Percentiles rank a stretch among this genome's conserved stretches.
These are phyloP conservation scores for Anisodus acutangulus DNA, from an alignment of 257 asterid genomes.

Conservation along the genomic window DNA sequence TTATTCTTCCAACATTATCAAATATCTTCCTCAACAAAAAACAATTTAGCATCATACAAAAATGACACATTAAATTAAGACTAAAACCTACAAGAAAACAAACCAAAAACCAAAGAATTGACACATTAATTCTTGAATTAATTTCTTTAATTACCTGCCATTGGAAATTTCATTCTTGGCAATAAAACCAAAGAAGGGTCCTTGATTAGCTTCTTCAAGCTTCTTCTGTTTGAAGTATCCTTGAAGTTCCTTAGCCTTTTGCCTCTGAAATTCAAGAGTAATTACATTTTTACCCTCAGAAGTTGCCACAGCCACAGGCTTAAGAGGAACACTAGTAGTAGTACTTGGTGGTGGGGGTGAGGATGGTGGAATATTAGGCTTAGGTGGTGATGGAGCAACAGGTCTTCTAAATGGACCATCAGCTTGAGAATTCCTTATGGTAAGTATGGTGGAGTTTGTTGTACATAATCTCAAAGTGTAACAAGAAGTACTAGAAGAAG, in stretches of 20 bases:
- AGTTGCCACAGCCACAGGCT: slow-evolving; percentile 48
- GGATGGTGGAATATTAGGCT: slow-evolving; percentile 68
- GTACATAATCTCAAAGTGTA: slow-evolving; percentile 55
- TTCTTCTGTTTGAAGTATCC: slow-evolving; percentile 93
- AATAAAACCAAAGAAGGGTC: slow-evolving; percentile 93
- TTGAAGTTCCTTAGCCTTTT: slow-evolving; percentile 92
- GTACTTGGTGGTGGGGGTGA: slow-evolving; percentile 27
- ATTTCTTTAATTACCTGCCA: slow-evolving; percentile 68
- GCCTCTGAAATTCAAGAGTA: slow-evolving; percentile 93
- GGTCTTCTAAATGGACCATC: slow-evolving; percentile 96
- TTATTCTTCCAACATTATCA: too few relatives aligned
- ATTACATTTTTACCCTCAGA: slow-evolving; percentile 56
- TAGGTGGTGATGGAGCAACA: slow-evolving; percentile 55
- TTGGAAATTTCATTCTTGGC: slow-evolving; percentile 88
- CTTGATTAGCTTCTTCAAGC: slow-evolving; percentile 78
- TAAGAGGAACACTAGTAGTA: slow-evolving; percentile 43
- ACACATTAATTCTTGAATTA: neutral
- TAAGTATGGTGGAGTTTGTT: slow-evolving; percentile 35
- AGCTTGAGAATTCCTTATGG: slow-evolving; percentile 72
- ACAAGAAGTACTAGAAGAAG: slow-evolving; percentile 46
- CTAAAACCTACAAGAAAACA: neutral
- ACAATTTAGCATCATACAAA: slow-evolving; percentile 1
- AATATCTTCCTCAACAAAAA: neutral
- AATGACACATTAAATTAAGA: neutral
- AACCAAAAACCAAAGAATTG: neutral